Evolutionary conservation across 2,329 filamentous ascomycete species (phyloP), one percentile per base, ranked within the genome.

Genomic region (Tolypocladium sp.): DNA sequence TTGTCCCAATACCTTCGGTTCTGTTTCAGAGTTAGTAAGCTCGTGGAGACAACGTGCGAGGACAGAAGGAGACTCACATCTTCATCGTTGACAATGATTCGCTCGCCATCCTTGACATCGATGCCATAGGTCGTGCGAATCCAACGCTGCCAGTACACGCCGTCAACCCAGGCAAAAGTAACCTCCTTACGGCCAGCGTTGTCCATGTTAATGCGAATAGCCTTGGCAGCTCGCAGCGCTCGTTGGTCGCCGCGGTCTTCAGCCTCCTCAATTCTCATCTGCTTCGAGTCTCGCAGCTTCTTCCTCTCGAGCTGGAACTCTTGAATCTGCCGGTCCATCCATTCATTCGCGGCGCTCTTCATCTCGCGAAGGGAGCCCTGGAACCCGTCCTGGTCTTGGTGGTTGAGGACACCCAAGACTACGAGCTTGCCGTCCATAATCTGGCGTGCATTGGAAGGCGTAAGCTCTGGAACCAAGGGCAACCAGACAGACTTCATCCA

Each of bases 401-500:
- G 85, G 70, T 88, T 91, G 46, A 99, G 79, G 40, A 99, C 88
- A 22, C 90, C 94, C 20, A 99, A 83, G 1, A 97, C 93, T n/a
- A 97, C 93, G 60, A 94, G 85, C 76, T 92, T 96, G 68, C 90
- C 88, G 66, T 92, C 86, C 92, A 99, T 97, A 65, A 99, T 91
- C 72, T 99, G 92, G 60, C 87, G 86, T 1, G 95, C 92, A 69
- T 99, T 99, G 7, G 88, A 86, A 5, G 91, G 90, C 0, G 91
- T 96, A 58, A 99, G 80, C 72, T 99, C 94, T 0, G 94, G 93
- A 13, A 99, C 91, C 59, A 99, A 91, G 1, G 94, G 94, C 22
- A 97, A 81, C 94, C 95, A 99, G 20, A 96, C 92, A 2, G 88
- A 90, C 71, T 90, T 89, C 92, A 99, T 97, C 94, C 94, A 99